A percentile compares a stretch with the other conserved stretches of the same genome.
These are phyloP conservation scores for Phytophthora ohioensis DNA, from an alignment of 352 stramenopile genomes.

Conservation along the genomic window DNA sequence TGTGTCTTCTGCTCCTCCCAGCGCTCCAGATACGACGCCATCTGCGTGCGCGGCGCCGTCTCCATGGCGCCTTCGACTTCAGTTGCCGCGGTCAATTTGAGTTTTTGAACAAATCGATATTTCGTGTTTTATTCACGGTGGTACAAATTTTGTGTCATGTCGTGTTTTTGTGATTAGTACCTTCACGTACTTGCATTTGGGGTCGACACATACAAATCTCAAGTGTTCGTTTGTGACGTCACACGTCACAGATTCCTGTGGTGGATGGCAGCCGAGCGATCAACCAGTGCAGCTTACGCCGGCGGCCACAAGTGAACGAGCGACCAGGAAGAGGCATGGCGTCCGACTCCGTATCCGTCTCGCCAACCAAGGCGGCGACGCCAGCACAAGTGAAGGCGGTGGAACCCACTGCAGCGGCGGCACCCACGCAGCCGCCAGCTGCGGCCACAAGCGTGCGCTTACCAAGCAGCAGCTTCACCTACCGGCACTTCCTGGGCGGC, in stretches of 20 bases:
- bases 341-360: background rate
- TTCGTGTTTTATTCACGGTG: background rate
- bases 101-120: constrained; percentile 13
- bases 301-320: constrained; percentile 27
- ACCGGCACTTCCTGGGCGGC: constrained; percentile 79
- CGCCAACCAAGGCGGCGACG: background rate
- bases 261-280: constrained; percentile 34
- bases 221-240: constrained; percentile 18
- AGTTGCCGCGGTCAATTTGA: constrained; percentile 17
- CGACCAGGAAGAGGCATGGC: constrained; percentile 24
- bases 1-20: constrained; percentile 65
- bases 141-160: background rate
- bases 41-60: constrained; percentile 37
- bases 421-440: constrained; percentile 21
- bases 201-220: constrained; percentile 12
- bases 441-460: constrained; percentile 47
- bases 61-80: constrained; percentile 30
- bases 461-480: constrained; percentile 43
- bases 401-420: background rate
- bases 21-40: constrained; percentile 58
- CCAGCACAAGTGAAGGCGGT: background rate
- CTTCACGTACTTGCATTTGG: constrained; percentile 27
- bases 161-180: background rate
- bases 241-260: constrained; percentile 45
- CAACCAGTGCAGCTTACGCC: constrained; percentile 17